A percentile compares a stretch with the other conserved stretches of the same genome.
Conservation (phyloP, 345 rosid genomes). For the Angophora floribunda region DNA sequence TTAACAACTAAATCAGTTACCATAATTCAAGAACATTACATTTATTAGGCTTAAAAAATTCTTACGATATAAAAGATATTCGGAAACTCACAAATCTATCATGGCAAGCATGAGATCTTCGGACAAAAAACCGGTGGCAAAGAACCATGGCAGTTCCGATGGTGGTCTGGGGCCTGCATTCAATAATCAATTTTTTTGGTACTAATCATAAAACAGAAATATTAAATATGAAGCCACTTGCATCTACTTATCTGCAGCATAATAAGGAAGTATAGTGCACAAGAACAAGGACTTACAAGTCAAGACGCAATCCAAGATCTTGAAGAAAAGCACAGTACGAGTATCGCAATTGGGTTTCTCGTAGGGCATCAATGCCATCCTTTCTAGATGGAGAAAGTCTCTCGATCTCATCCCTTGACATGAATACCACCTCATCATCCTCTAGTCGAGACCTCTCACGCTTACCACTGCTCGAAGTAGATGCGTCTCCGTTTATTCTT, state of each 20-base stretch:
- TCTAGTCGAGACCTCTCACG: conserved; percentile 52
- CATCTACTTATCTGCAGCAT: not conserved
- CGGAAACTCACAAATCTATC: conserved; percentile 65
- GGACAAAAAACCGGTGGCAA: conserved; percentile 73
- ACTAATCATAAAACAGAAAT: not conserved
- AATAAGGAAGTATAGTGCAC: not conserved
- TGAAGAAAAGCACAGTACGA: conserved; percentile 68
- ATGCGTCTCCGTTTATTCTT: conserved; percentile 28
- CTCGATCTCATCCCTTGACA: conserved; percentile 75
- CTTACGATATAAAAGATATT: not conserved
- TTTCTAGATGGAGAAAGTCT: conserved; percentile 70
- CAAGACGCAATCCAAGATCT: conserved; percentile 58
- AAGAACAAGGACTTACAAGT: conserved; percentile 38
- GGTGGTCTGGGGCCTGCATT: conserved; percentile 64
- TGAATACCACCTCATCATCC: conserved; percentile 50
- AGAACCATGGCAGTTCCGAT: conserved; percentile 74
- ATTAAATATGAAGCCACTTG: not conserved
- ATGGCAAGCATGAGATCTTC: conserved; percentile 77
- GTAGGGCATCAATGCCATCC: conserved; percentile 65
- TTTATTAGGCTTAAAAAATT: not conserved
- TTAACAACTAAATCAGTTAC: not conserved
- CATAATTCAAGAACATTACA: not conserved
- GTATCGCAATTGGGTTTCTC: conserved; percentile 69
- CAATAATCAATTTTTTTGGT: not conserved
- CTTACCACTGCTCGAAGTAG: conserved; percentile 36